Evolutionary conservation across 1,284 basidiomycete genomes (phyloP).

Genomic region (Somion occarium): DNA sequence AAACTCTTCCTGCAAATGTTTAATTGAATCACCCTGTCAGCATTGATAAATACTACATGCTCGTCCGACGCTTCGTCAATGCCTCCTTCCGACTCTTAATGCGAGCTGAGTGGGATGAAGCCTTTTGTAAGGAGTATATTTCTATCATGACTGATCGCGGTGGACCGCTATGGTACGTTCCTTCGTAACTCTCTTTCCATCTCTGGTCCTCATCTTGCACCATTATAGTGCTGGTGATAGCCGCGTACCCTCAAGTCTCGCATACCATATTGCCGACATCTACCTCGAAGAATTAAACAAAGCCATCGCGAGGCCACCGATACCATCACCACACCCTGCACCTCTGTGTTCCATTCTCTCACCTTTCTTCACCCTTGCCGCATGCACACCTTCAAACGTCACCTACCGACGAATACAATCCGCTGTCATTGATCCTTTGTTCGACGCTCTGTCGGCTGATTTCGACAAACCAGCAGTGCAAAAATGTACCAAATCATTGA

Average conservation of each 20-base stretch:
- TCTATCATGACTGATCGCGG: slow-evolving; percentile 56
- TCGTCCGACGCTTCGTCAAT: slow-evolving; percentile 85
- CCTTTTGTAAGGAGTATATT: slow-evolving; percentile 57
- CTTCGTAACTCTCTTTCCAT: background rate
- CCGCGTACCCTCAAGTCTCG: slow-evolving; percentile 74
- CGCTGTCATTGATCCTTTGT: slow-evolving; percentile 61
- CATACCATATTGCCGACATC: slow-evolving; percentile 87
- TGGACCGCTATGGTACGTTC: slow-evolving; percentile 75
- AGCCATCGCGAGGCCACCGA: slow-evolving; percentile 34
- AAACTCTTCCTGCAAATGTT: background rate
- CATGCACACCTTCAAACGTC: slow-evolving; percentile 53
- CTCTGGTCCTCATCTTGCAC: slow-evolving; percentile 6
- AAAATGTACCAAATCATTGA: slow-evolving; percentile 31
- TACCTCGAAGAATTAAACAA: slow-evolving; percentile 91
- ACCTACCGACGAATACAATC: slow-evolving; percentile 69
- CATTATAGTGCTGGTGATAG: slow-evolving; percentile 61
- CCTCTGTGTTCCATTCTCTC: slow-evolving; percentile 57
- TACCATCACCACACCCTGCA: slow-evolving; percentile 32
- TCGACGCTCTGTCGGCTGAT: slow-evolving; percentile 40
- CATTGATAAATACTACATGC: slow-evolving; percentile 96
- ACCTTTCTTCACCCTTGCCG: slow-evolving; percentile 70
- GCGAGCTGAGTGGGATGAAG: slow-evolving; percentile 62
- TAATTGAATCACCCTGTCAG: slow-evolving; percentile 35
- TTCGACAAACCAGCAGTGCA: slow-evolving; percentile 22
- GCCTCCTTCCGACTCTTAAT: slow-evolving; percentile 81